phyloP scores from a whole-genome alignment of 306 rosid genomes.

The Potentilla sterilis region DNA sequence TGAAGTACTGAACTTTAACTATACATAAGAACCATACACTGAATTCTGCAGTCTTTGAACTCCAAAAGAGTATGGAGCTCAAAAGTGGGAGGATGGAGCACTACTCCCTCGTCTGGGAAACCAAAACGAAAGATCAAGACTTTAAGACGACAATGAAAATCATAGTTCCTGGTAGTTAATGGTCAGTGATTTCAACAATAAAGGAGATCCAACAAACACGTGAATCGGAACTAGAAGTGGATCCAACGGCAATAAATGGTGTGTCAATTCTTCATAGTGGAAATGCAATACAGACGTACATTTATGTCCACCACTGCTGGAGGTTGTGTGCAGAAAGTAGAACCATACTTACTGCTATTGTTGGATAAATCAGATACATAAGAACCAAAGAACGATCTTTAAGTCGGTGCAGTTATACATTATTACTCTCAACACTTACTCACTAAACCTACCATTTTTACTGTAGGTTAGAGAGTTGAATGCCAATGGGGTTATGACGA shows the following conservation, averaged over 20 bases:
- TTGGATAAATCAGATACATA: background rate
- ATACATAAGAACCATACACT: slow-evolving; percentile 1
- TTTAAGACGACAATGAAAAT: background rate
- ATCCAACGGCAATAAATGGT: background rate
- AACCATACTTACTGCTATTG: background rate
- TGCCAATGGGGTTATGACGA: background rate
- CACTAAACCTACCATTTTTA: background rate
- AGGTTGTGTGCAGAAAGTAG: background rate
- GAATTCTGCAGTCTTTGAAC: background rate
- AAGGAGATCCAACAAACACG: slow-evolving; percentile 6
- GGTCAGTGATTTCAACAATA: background rate
- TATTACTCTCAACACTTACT: background rate
- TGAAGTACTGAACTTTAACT: background rate
- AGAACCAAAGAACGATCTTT: background rate
- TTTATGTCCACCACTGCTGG: slow-evolving; percentile 4
- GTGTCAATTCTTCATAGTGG: background rate
- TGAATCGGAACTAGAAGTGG: background rate
- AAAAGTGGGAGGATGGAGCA: background rate
- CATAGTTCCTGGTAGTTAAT: background rate
- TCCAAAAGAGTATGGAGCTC: background rate
- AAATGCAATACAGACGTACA: background rate
- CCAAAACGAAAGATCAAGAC: background rate
- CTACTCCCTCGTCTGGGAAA: background rate
- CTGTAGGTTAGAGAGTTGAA: background rate
- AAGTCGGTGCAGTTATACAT: background rate